phyloP scores from a whole-genome alignment of 768 basidiomycete genomes.

The Boletellus emodensis region DNA sequence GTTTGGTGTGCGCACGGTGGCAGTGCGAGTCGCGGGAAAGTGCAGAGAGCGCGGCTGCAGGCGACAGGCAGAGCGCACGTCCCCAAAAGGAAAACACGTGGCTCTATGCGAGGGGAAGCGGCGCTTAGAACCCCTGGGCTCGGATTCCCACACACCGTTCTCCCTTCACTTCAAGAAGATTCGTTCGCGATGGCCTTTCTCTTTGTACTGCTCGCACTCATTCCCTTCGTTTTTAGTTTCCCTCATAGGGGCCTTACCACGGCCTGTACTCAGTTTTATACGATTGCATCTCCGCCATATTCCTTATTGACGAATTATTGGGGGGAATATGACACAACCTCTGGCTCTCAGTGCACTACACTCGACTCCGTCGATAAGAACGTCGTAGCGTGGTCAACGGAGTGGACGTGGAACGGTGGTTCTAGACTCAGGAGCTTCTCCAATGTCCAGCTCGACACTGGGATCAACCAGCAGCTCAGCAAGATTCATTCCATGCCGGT shows the following conservation, averaged over 20 bases:
- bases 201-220: conserved; percentile 11
- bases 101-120: too few relatives aligned
- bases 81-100: too few relatives aligned
- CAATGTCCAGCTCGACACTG: conserved; percentile 48
- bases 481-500: conserved; percentile 56
- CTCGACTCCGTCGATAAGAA: conserved; percentile 41
- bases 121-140: too few relatives aligned
- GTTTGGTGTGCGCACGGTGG: too few relatives aligned
- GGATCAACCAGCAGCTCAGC: conserved; percentile 50
- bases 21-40: too few relatives aligned
- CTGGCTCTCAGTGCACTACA: conserved; percentile 50
- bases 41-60: too few relatives aligned
- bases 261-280: conserved; percentile 50
- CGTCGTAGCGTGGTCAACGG: conserved; percentile 48
- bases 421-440: conserved; percentile 58
- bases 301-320: conserved; percentile 49
- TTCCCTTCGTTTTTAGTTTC: conserved; percentile 20
- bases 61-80: too few relatives aligned
- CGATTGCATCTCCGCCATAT: conserved; percentile 43
- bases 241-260: not conserved
- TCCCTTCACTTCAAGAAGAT: too few relatives aligned
- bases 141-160: too few relatives aligned
- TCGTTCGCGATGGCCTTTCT: conserved; percentile 10
- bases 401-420: conserved; percentile 52
- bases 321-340: conserved; percentile 36